phyloP scores from a whole-genome alignment of 768 basidiomycete genomes.

The Artomyces pyxidatus region DNA sequence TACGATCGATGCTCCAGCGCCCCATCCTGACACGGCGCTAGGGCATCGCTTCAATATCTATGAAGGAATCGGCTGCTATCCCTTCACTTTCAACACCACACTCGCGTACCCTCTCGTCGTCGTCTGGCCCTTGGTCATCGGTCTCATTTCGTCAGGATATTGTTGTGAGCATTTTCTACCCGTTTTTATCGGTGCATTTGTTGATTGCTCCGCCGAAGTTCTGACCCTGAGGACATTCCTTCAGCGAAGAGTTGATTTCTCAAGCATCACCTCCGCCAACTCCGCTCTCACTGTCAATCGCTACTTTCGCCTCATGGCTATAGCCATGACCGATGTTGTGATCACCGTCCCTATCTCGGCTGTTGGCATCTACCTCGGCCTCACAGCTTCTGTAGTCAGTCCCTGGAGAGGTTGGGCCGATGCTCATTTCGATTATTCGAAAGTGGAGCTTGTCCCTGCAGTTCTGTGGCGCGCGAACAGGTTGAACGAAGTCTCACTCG shows the following conservation, averaged over 20 bases:
- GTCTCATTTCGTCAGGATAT: conserved; percentile 26
- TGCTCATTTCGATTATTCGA: conserved; percentile 40
- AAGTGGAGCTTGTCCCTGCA: conserved; percentile 29
- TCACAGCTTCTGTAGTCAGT: conserved; percentile 12
- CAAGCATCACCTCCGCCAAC: conserved; percentile 20
- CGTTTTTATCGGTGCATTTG: background rate
- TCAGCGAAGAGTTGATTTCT: conserved; percentile 20
- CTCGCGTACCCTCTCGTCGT: conserved; percentile 23
- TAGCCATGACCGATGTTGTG: conserved; percentile 23
- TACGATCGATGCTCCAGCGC: no score
- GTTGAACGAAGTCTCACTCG: conserved; percentile 13
- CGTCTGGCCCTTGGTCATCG: conserved; percentile 19
- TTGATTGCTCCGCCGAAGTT: no score
- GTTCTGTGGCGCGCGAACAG: conserved; percentile 28
- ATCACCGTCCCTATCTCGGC: conserved; percentile 26
- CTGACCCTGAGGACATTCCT: conserved; percentile 21
- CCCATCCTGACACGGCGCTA: no score
- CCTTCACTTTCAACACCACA: conserved; percentile 26
- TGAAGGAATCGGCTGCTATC: conserved; percentile 38
- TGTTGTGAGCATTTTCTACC: conserved; percentile 26
- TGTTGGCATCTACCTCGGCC: conserved; percentile 23
- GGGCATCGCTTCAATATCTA: conserved; percentile 41
- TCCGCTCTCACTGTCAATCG: conserved; percentile 33
- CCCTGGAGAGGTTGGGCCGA: conserved; percentile 41
- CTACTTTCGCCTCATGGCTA: conserved; percentile 35